Base-by-base conservation (phyloP, 306 rosid species). In the Bauhinia variegata region DNA sequence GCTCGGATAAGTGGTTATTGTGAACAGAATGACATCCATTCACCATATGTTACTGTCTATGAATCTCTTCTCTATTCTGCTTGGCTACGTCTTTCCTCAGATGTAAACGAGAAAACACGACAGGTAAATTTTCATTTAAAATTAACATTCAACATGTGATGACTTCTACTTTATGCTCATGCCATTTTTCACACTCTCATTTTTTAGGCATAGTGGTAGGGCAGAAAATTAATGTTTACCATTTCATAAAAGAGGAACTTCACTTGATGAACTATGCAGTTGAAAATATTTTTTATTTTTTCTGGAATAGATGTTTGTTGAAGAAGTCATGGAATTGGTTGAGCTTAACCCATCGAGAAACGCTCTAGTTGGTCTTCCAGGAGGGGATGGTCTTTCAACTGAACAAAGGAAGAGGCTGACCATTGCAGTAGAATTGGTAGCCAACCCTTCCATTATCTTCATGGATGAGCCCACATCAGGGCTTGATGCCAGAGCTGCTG, bases 391-490 rank as follows among this genome's bases (percentile, higher is more conserved):
- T 44, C 78, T 91, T 59, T 88, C 97, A 13, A 91, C 92, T 1
- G 97, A 86, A 72, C 96, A 91, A 63, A 79, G 97, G 53, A 91
- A 91, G 62, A 84, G 97, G 82, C 83, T 91, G 6, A 91, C 97
- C 32, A 91, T 91, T 59, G 97, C 92, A 4, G 95, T 91, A 3
- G 97, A 91, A 49, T 75, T 91, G 69, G 97, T 91, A 58, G 90
- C 95, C n/a, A 91, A 88, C 71, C 97, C 97, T 8, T 91, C 97
- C 28, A 91, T 91, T 63, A 86, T 91, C 77, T 91, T 91, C 30
- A 86, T 91, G 97, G 97, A 91, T 70, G 97, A 91, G 62, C 97
- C 97, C 16, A 91, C 97, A 9, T 84, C 97, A 6, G 97, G 97
- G 23, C 89, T 91, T n/a, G 97, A 91, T 80, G 97, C 97, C 53